Evolutionary conservation across 495 filamentous ascomycete species (phyloP), one percentile per base, ranked within the genome.

Genomic region (Pseudomonodictys pantanalensis): DNA sequence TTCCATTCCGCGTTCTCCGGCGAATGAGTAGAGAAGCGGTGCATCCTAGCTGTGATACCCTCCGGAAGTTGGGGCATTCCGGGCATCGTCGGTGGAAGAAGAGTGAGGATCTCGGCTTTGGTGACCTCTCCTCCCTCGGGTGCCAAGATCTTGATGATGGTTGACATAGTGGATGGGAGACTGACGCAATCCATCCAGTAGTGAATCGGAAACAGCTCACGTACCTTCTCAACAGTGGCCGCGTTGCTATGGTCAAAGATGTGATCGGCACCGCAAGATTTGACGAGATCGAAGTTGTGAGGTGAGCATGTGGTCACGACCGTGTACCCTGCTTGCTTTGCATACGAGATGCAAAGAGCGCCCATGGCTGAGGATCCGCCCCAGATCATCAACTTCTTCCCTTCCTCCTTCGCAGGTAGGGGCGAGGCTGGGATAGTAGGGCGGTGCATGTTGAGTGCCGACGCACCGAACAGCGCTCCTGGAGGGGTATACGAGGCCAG

Each of bases 281-380:
- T 68, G 8, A 80, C 78, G 2, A 85, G 67, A 0, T 75, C 70
- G 52, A 81, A 80, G 67, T 86, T 86, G 8, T 65, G 68, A 0
- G 77, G 75, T 0, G 82, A 84, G 62, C 82, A 84, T 0, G 81
- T 83, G 5, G 76, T 72, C 38, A 86, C 76, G 8, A 77, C 72
- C 1, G 69, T 68, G 25, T 75, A 71, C 3, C 79, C 77, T 20
- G 73, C 75, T 35, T 75, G 54, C 52, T 73, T 77, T 22, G 81
- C 79, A 24, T 78, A 75, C 51, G 83, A 81, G 12, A 83, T 82
- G 2, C 77, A 78, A 30, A 83, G 70, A 12, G 76, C 75, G 0
- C 80, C 82, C 7, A 79, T 83, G 11, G 68, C 70, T 5, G 70
- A 68, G 39, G 58, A 65, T 5, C 68, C 70, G 15, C 82, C 82